Conservation (phyloP, 768 basidiomycete genomes). For the Rhizopogon roseolus region DNA sequence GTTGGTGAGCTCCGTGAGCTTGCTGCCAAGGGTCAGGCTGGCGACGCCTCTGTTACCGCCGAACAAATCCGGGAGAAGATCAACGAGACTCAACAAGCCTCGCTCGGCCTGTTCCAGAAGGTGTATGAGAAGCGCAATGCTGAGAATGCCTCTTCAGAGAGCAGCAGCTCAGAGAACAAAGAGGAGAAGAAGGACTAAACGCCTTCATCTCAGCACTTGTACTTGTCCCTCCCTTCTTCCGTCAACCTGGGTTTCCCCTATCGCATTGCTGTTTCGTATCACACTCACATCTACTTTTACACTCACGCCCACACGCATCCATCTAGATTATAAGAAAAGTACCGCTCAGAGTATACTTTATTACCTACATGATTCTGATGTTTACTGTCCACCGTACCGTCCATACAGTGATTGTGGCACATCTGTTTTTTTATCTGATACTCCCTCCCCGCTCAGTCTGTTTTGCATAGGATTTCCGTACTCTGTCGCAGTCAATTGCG, state of each 20-base stretch:
- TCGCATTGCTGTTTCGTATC: constrained; percentile 1
- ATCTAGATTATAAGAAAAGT: constrained; percentile 24
- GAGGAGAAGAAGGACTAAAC: constrained; percentile 85
- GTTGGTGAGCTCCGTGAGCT: constrained; percentile 85
- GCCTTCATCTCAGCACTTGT: background rate
- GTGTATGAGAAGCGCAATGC: constrained; percentile 90
- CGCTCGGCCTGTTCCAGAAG: constrained; percentile 96
- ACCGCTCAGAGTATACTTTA: constrained; percentile 11
- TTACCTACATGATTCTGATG: background rate
- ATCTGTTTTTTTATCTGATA: background rate
- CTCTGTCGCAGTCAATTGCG: background rate
- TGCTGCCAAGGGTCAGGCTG: constrained; percentile 83
- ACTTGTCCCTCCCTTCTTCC: background rate
- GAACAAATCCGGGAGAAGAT: constrained; percentile 91
- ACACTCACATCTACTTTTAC: background rate
- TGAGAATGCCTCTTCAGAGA: constrained; percentile 47
- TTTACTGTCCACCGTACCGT: background rate
- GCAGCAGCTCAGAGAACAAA: constrained; percentile 38
- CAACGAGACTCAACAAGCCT: constrained; percentile 90
- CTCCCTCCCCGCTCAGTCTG: background rate
- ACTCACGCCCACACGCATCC: constrained; percentile 20
- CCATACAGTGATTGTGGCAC: background rate
- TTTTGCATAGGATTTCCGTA: background rate
- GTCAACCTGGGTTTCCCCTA: background rate
- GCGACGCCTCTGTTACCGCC: constrained; percentile 75